A percentile compares a stretch with the other conserved stretches of the same genome.
Conservation (phyloP, 345 rosid genomes). For the Hirschfeldia incana region DNA sequence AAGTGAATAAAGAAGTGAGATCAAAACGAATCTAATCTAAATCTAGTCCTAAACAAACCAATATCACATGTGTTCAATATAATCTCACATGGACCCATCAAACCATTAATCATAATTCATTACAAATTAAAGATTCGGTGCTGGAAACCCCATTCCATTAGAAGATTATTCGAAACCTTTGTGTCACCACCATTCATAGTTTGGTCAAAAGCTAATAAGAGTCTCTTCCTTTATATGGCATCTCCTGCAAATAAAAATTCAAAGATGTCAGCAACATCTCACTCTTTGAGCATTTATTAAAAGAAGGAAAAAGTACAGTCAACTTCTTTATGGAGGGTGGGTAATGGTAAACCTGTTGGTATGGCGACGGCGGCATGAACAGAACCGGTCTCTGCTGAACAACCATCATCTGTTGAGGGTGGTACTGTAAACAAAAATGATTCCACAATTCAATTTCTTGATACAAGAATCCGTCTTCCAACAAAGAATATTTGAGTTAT, state of each 20-base stretch:
- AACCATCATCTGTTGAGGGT: constrained; percentile 60
- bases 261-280: neutral
- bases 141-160: constrained; percentile 11
- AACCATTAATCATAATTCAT: neutral
- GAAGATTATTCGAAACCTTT: constrained; percentile 16
- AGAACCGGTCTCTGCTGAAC: constrained; percentile 66
- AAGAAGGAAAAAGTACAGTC: neutral
- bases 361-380: constrained; percentile 58
- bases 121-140: neutral
- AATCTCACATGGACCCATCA: constrained; percentile 11
- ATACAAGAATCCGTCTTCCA: neutral
- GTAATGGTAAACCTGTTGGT: constrained; percentile 59
- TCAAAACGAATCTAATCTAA: constrained; percentile 8
- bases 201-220: constrained; percentile 33
- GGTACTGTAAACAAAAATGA: neutral
- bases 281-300: neutral
- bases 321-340: neutral
- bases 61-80: neutral
- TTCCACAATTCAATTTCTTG: neutral
- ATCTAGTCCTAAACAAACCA: constrained; percentile 12
- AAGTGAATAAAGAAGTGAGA: neutral
- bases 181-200: constrained; percentile 17
- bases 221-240: constrained; percentile 40
- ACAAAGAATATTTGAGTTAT: neutral
- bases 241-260: constrained; percentile 22